These are phyloP conservation scores for Candida sp. DNA, from an alignment of 1,139 yeast genomes.

Conservation along the genomic window DNA sequence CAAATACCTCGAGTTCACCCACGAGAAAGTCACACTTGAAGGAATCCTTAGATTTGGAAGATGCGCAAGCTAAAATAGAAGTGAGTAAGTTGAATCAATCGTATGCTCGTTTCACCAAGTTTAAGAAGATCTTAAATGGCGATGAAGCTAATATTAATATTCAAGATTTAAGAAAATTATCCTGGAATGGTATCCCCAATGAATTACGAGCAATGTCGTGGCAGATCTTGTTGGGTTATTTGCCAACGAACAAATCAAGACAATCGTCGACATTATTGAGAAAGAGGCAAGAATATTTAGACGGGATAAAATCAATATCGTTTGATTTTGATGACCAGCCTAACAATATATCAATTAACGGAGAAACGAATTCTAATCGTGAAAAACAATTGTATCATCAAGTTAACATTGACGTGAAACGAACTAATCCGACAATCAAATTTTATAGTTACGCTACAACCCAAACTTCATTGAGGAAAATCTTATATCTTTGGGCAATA, in stretches of 20 bases:
- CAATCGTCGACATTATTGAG: constrained; percentile 67
- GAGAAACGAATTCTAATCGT: constrained; percentile 17
- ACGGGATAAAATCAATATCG: constrained; percentile 48
- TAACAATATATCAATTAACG: constrained; percentile 23
- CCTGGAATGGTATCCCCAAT: constrained; percentile 95
- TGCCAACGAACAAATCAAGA: constrained; percentile 81
- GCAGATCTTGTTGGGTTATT: constrained; percentile 86
- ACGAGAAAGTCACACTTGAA: neutral
- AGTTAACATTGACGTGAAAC: constrained; percentile 89
- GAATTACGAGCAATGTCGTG: constrained; percentile 82
- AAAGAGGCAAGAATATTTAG: constrained; percentile 83
- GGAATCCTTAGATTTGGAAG: constrained; percentile 13
- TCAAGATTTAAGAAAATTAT: constrained; percentile 65
- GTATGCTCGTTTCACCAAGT: constrained; percentile 61
- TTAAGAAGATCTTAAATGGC: constrained; percentile 54
- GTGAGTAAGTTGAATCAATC: constrained; percentile 56
- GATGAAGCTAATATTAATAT: constrained; percentile 56
- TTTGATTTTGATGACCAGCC: constrained; percentile 45
- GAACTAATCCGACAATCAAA: constrained; percentile 85
- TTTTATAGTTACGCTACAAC: constrained; percentile 69
- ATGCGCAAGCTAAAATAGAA: constrained; percentile 36
- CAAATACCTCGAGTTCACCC: constrained; percentile 2
- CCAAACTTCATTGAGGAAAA: constrained; percentile 75
- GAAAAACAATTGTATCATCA: constrained; percentile 94
- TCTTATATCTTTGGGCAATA: constrained; percentile 91